Conservation (phyloP, 768 basidiomycete genomes). For the Cystobasidium tubakii region DNA sequence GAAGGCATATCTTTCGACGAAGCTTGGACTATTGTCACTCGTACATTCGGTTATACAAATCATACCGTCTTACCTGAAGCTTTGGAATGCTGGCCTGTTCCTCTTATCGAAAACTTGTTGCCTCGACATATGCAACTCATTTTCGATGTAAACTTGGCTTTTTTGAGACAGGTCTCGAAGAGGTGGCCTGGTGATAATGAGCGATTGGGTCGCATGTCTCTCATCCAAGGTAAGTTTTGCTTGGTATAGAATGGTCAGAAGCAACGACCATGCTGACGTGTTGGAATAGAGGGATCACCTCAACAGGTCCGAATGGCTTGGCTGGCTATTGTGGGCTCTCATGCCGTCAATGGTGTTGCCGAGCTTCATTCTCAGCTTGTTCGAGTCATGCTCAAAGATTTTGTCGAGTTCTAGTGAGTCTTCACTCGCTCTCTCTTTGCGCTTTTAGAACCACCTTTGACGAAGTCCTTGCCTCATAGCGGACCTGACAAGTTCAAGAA, state of each 20-base stretch:
- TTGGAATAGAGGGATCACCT: constrained; percentile 68
- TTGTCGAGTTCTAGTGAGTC: constrained; percentile 33
- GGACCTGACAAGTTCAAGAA: constrained; percentile 79
- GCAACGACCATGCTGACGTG: not conserved
- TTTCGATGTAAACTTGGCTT: constrained; percentile 50
- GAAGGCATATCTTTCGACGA: constrained; percentile 75
- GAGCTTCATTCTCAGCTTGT: constrained; percentile 91
- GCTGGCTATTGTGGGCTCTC: constrained; percentile 77
- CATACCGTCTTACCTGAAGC: constrained; percentile 81
- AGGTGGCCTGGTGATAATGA: constrained; percentile 78
- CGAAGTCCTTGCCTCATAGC: constrained; percentile 50
- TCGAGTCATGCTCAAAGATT: constrained; percentile 52
- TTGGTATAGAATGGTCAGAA: too few species aligned
- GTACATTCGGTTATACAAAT: constrained; percentile 93
- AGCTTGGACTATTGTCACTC: constrained; percentile 83
- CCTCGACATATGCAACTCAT: constrained; percentile 81
- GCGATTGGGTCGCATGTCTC: constrained; percentile 70
- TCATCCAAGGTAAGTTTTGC: constrained; percentile 69
- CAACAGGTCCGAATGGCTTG: constrained; percentile 60
- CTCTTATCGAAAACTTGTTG: constrained; percentile 55
- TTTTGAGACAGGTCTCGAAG: constrained; percentile 64
- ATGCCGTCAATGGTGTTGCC: constrained; percentile 91
- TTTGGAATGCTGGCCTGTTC: constrained; percentile 74
- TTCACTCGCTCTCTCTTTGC: too few species aligned
- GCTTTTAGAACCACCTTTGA: too few species aligned